A percentile compares a stretch with the other conserved stretches of the same genome.
Conservation (phyloP, 768 basidiomycete genomes). For the Lactifluus subvellereus region DNA sequence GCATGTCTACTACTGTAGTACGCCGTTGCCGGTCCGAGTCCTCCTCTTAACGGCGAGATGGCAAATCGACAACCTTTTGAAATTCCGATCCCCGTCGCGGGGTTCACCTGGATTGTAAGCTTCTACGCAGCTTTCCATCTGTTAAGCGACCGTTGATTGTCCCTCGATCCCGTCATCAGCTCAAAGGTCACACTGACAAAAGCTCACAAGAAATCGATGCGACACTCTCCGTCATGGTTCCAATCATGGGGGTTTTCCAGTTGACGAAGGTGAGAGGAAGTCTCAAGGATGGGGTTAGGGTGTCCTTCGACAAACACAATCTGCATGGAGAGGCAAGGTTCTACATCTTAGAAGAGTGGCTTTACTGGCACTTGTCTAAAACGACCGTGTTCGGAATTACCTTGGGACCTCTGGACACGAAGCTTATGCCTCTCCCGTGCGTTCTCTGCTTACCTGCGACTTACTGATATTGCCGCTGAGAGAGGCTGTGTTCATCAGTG, state of each 20-base stretch:
- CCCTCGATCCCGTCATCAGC: background rate
- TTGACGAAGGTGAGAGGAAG: background rate
- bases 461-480: background rate
- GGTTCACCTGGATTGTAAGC: too few species aligned
- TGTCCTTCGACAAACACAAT: too few species aligned
- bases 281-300: background rate
- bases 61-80: too few species aligned
- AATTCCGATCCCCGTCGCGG: too few species aligned
- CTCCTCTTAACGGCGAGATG: too few species aligned
- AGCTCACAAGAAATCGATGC: background rate
- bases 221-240: background rate
- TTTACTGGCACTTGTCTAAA: background rate
- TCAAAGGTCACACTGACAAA: background rate
- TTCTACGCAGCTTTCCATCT: too few species aligned
- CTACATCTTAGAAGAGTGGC: background rate
- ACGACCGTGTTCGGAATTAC: background rate
- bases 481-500: background rate
- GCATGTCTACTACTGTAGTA: too few species aligned
- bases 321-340: background rate
- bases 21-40: too few species aligned
- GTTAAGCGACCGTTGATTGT: too few species aligned
- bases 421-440: background rate
- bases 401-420: background rate
- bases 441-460: background rate
- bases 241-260: background rate